These are phyloP conservation scores for Yamadazyma blattariae DNA, from an alignment of 1,139 yeast genomes.

Conservation along the genomic window DNA sequence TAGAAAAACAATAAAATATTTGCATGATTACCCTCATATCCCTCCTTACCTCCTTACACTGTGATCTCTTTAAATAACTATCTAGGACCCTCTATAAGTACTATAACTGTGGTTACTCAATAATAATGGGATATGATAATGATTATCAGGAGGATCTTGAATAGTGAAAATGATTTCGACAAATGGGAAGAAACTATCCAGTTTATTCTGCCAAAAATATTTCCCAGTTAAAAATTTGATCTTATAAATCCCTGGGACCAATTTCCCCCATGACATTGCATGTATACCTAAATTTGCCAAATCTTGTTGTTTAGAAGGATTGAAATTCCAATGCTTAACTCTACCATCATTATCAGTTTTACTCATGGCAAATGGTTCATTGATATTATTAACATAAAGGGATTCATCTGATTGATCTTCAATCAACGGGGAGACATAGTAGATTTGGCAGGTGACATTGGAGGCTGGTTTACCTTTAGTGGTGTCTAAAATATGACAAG, in stretches of 20 bases:
- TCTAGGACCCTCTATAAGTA: slow-evolving; percentile 77
- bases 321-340: slow-evolving; percentile 60
- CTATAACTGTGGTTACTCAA: slow-evolving; percentile 83
- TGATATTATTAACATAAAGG: slow-evolving; percentile 24
- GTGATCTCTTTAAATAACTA: too few relatives aligned
- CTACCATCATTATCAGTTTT: slow-evolving; percentile 79
- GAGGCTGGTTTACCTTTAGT: slow-evolving; percentile 79
- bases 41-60: too few relatives aligned
- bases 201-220: slow-evolving; percentile 46
- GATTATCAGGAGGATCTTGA: slow-evolving; percentile 64
- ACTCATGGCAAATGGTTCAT: slow-evolving; percentile 55
- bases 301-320: slow-evolving; percentile 29
- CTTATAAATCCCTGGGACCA: slow-evolving; percentile 64
- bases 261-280: slow-evolving; percentile 34
- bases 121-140: slow-evolving; percentile 83
- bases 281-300: slow-evolving; percentile 28
- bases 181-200: slow-evolving; percentile 70
- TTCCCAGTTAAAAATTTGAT: slow-evolving; percentile 72
- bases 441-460: slow-evolving; percentile 60
- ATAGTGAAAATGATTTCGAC: slow-evolving; percentile 75
- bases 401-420: slow-evolving; percentile 23
- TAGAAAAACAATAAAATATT: slow-evolving; percentile 11
- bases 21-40: too few relatives aligned
- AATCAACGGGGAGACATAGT: slow-evolving; percentile 29
- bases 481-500: slow-evolving; percentile 87